Evolutionary conservation across 768 basidiomycete genomes (phyloP).

Genomic region (Leccinum disarticulatum): DNA sequence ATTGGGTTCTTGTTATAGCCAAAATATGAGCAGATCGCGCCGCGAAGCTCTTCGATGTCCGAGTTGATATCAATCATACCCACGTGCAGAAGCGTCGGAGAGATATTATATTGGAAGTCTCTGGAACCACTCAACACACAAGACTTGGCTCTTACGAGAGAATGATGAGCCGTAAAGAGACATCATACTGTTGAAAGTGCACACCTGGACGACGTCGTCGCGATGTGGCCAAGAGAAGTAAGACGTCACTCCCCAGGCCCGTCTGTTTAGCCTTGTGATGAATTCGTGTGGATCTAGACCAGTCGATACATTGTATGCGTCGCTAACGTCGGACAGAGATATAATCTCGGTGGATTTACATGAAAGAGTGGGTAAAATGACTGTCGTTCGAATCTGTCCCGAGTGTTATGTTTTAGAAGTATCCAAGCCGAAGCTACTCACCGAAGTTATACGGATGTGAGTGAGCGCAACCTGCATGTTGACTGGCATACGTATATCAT

Average conservation of each 20-base stretch:
- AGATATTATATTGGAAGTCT: constrained; percentile 69
- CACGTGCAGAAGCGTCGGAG: constrained; percentile 83
- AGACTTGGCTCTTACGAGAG: constrained; percentile 47
- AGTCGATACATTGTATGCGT: constrained; percentile 79
- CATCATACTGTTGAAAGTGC: background rate
- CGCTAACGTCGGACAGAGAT: constrained; percentile 76
- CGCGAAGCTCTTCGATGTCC: constrained; percentile 74
- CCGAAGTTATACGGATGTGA: constrained; percentile 80
- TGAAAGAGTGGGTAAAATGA: constrained; percentile 63
- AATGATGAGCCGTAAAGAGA: background rate
- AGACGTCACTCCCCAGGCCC: constrained; percentile 54
- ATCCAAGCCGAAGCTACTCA: constrained; percentile 34
- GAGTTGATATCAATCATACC: constrained; percentile 77
- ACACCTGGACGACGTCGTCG: constrained; percentile 74
- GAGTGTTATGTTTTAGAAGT: constrained; percentile 6
- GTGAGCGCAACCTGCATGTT: constrained; percentile 61
- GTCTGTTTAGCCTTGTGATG: constrained; percentile 70
- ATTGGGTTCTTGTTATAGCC: constrained; percentile 73
- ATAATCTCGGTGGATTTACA: constrained; percentile 85
- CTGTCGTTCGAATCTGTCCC: constrained; percentile 62
- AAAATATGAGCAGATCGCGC: constrained; percentile 72
- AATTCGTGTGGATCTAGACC: constrained; percentile 77
- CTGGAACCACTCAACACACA: constrained; percentile 63
- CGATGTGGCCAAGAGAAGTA: constrained; percentile 73
- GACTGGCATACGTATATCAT: constrained; percentile 70